phyloP scores from a whole-genome alignment of 2,329 filamentous ascomycete genomes.

The Aspergillus sp. region DNA sequence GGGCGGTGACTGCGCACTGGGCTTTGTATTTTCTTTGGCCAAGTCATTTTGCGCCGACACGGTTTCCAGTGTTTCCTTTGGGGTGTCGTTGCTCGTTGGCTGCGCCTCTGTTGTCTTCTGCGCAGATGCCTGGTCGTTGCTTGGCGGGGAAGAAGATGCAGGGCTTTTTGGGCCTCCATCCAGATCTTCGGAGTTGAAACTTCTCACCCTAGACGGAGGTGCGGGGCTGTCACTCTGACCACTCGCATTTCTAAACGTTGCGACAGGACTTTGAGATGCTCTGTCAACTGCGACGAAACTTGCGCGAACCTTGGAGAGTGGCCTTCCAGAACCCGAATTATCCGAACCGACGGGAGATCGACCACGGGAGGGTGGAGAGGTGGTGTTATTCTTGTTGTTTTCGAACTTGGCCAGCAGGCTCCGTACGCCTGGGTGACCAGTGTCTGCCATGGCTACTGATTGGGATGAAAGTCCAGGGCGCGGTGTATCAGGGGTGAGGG shows the following conservation, averaged over 20 bases:
- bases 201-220: conserved; percentile 23
- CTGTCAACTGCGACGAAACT: conserved; percentile 69
- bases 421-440: conserved; percentile 51
- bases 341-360: conserved; percentile 56
- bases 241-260: conserved; percentile 39
- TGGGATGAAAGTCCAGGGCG: not conserved
- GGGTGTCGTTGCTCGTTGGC: conserved; percentile 9
- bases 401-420: conserved; percentile 79
- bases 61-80: conserved; percentile 4
- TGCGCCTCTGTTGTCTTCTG: conserved; percentile 5
- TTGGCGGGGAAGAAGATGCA: conserved; percentile 22
- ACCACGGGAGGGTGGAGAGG: conserved; percentile 64
- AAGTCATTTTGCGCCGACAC: conserved; percentile 1
- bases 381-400: conserved; percentile 57
- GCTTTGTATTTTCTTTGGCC: conserved; percentile 7
- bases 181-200: conserved; percentile 25
- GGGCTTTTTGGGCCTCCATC: conserved; percentile 26
- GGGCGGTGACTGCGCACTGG: conserved; percentile 5
- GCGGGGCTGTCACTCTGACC: conserved; percentile 28
- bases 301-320: conserved; percentile 69
- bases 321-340: conserved; percentile 45
- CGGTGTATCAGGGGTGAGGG: conserved; percentile 1
- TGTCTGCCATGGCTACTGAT: conserved; percentile 13
- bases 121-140: conserved; percentile 10
- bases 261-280: conserved; percentile 36